A percentile compares a stretch with the other conserved stretches of the same genome.
phyloP scores from a whole-genome alignment of 805 yeast species.

The Ogataea glucozyma region DNA sequence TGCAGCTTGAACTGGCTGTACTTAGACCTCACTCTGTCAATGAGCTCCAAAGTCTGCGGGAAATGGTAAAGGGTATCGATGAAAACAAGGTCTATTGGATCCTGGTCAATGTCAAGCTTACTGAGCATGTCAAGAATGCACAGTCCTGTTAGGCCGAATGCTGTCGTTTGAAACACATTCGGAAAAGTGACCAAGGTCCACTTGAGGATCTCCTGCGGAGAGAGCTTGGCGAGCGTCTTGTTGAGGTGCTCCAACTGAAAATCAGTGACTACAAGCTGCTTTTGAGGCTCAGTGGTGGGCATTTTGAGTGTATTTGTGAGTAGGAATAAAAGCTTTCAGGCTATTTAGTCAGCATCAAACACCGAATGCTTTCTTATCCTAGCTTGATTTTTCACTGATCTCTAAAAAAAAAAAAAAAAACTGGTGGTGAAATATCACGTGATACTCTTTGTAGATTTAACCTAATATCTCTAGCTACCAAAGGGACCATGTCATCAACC shows the following conservation, averaged over 20 bases:
- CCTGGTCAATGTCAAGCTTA: slow-evolving; percentile 38
- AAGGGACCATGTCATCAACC: no score
- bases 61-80: slow-evolving; percentile 91
- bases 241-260: slow-evolving; percentile 67
- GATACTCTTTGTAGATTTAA: no score
- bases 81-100: slow-evolving; percentile 72
- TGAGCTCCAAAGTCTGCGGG: slow-evolving; percentile 85
- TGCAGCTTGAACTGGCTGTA: slow-evolving; percentile 61
- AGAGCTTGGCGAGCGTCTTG: slow-evolving; percentile 49
- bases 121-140: slow-evolving; percentile 83
- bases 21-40: slow-evolving; percentile 53
- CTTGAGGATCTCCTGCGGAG: slow-evolving; percentile 71
- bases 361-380: no score
- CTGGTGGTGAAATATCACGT: slow-evolving; percentile 3
- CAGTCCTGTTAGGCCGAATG: slow-evolving; percentile 90
- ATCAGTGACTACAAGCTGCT: slow-evolving; percentile 20
- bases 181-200: slow-evolving; percentile 91
- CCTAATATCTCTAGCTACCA: no score
- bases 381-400: no score
- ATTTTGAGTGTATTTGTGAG: background rate
- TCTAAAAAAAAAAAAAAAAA: background rate
- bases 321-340: background rate
- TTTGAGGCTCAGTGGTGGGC: background rate
- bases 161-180: slow-evolving; percentile 83
- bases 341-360: no score